phyloP scores from a whole-genome alignment of 257 asterid species.

The Penstemon newberryi region DNA sequence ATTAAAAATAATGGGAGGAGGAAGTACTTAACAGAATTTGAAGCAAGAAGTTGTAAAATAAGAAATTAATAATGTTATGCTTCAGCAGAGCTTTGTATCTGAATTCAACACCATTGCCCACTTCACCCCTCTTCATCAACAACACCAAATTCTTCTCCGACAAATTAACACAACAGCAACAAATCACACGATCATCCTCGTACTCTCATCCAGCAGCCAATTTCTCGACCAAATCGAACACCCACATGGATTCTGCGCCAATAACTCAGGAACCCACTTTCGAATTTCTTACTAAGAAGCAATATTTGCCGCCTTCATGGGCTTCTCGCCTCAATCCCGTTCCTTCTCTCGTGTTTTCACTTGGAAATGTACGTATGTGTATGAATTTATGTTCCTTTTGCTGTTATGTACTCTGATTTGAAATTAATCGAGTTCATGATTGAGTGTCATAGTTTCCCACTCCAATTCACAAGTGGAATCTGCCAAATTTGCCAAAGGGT shows the following conservation, averaged over 20 bases:
- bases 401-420: neutral
- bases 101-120: slow-evolving; percentile 18
- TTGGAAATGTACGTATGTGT: slow-evolving; percentile 64
- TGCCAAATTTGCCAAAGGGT: slow-evolving; percentile 82
- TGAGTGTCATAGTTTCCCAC: slow-evolving; percentile 67
- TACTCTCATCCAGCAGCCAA: slow-evolving; percentile 20
- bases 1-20: too few species aligned
- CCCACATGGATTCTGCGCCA: slow-evolving; percentile 37
- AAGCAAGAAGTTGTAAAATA: too few species aligned
- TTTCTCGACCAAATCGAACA: slow-evolving; percentile 28
- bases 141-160: slow-evolving; percentile 21
- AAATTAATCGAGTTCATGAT: slow-evolving; percentile 9
- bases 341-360: slow-evolving; percentile 69
- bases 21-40: too few species aligned
- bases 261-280: slow-evolving; percentile 40
- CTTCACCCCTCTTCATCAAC: slow-evolving; percentile 20
- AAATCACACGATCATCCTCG: slow-evolving; percentile 20
- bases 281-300: slow-evolving; percentile 61
- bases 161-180: slow-evolving; percentile 1
- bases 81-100: slow-evolving; percentile 6
- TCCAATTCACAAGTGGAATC: slow-evolving; percentile 93
- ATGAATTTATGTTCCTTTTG: neutral
- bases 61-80: slow-evolving; percentile 25
- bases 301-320: slow-evolving; percentile 80
- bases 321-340: slow-evolving; percentile 70